Conservation (phyloP, 2,329 filamentous ascomycete genomes). For the Hymenoscyphus salicellus region DNA sequence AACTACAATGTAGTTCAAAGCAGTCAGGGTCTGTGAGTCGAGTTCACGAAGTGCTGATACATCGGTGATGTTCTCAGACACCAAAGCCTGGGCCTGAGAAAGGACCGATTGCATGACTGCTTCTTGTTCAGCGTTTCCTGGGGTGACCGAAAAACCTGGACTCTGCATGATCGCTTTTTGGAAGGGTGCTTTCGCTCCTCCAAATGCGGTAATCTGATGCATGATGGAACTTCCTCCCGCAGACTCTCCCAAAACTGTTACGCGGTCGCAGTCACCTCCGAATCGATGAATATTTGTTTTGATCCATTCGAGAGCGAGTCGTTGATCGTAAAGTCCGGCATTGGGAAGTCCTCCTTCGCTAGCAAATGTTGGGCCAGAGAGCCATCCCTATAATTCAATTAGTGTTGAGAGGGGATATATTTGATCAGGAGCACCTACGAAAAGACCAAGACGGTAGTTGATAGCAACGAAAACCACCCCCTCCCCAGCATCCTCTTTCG, state of each 20-base stretch:
- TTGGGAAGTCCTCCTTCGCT: slow-evolving; percentile 46
- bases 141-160: slow-evolving; percentile 19
- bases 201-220: slow-evolving; percentile 54
- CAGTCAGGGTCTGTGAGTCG: neutral
- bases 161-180: slow-evolving; percentile 37
- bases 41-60: slow-evolving; percentile 1
- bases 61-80: slow-evolving; percentile 4
- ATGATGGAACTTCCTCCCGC: slow-evolving; percentile 53
- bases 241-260: slow-evolving; percentile 51
- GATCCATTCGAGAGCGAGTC: slow-evolving; percentile 56
- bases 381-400: slow-evolving; percentile 30
- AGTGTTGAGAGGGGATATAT: neutral
- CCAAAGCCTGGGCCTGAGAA: slow-evolving; percentile 14
- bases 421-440: slow-evolving; percentile 23
- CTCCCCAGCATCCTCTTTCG: slow-evolving; percentile 33
- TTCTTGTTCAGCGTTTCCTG: slow-evolving; percentile 8
- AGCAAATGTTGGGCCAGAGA: slow-evolving; percentile 41
- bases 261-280: slow-evolving; percentile 49
- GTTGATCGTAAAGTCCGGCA: slow-evolving; percentile 52
- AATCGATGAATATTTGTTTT: slow-evolving; percentile 52
- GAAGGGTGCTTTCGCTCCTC: slow-evolving; percentile 43
- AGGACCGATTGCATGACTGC: slow-evolving; percentile 16
- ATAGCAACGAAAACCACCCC: slow-evolving; percentile 39
- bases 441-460: slow-evolving; percentile 39
- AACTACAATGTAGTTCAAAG: slow-evolving; percentile 11